Evolutionary conservation across 106 monocot genomes (phyloP).

Genomic region (Dendrobium nobile): DNA sequence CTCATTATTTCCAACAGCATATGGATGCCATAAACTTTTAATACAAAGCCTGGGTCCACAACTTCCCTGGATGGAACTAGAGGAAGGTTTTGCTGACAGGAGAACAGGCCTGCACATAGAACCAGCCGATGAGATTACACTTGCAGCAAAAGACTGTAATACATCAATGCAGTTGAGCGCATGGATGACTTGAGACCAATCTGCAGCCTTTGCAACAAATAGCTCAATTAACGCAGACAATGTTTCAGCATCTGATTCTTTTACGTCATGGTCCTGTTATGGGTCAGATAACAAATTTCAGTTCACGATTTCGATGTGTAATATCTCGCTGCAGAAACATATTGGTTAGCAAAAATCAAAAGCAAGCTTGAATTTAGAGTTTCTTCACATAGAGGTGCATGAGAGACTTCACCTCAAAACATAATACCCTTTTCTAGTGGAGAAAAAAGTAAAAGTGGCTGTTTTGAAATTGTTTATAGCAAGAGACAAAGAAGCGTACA

Average conservation of each 20-base stretch:
- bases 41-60: slow-evolving; percentile 40
- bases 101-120: slow-evolving; percentile 65
- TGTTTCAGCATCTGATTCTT: slow-evolving; percentile 73
- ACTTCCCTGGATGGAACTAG: slow-evolving; percentile 5
- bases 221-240: slow-evolving; percentile 50
- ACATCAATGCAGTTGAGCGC: slow-evolving; percentile 72
- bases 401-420: no score
- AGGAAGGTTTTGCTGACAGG: slow-evolving; percentile 22
- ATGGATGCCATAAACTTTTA: slow-evolving; percentile 91
- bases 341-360: neutral
- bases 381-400: neutral
- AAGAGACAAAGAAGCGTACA: no score
- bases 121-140: slow-evolving; percentile 39
- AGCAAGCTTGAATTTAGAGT: neutral
- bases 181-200: slow-evolving; percentile 66
- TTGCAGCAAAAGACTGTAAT: slow-evolving; percentile 65
- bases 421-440: no score
- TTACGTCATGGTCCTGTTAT: slow-evolving; percentile 54
- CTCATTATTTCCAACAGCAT: slow-evolving; percentile 59
- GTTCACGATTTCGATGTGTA: neutral
- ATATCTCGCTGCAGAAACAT: neutral
- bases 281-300: slow-evolving; percentile 3
- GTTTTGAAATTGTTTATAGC: no score
- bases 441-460: no score
- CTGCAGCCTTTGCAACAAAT: slow-evolving; percentile 48